phyloP scores from a whole-genome alignment of 2,329 filamentous ascomycete genomes.

The Cephalotrichum gorgonifer region DNA sequence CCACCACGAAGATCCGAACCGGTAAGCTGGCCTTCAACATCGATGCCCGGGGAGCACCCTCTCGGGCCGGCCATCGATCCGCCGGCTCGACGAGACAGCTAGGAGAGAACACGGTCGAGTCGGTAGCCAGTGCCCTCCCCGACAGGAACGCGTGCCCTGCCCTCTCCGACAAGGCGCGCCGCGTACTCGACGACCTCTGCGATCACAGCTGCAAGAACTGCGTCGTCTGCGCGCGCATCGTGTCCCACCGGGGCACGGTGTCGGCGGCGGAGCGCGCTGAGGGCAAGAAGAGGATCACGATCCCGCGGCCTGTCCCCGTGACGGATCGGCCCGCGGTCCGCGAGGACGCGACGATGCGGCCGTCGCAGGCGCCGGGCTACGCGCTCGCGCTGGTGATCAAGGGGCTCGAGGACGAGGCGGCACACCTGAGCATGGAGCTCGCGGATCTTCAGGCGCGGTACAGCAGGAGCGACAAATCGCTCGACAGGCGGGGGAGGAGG shows the following conservation, averaged over 20 bases:
- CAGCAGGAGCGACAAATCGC: conserved; percentile 53
- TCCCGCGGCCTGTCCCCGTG: conserved; percentile 55
- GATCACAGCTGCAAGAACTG: conserved; percentile 47
- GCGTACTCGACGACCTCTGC: conserved; percentile 41
- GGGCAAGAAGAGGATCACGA: conserved; percentile 48
- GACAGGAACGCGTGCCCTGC: conserved; percentile 23
- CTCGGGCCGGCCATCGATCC: neutral
- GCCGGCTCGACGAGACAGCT: neutral
- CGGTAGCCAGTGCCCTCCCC: conserved; percentile 9
- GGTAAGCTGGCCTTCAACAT: neutral
- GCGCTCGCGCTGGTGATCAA: conserved; percentile 80
- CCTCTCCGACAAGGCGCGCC: conserved; percentile 40
- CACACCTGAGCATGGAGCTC: conserved; percentile 64
- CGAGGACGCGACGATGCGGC: conserved; percentile 46
- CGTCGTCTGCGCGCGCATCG: conserved; percentile 45
- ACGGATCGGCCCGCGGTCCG: conserved; percentile 39
- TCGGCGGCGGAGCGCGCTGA: conserved; percentile 24
- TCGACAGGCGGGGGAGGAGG: conserved; percentile 55
- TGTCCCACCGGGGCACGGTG: conserved; percentile 26
- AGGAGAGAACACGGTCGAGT: conserved; percentile 3
- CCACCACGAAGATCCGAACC: neutral
- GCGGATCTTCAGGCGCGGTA: conserved; percentile 50
- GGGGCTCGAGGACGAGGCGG: conserved; percentile 67
- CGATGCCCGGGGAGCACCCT: neutral
- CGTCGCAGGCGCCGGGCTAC: conserved; percentile 56